Base-by-base conservation (phyloP, 768 basidiomycete genomes). In the Naganishia randhawae region DNA sequence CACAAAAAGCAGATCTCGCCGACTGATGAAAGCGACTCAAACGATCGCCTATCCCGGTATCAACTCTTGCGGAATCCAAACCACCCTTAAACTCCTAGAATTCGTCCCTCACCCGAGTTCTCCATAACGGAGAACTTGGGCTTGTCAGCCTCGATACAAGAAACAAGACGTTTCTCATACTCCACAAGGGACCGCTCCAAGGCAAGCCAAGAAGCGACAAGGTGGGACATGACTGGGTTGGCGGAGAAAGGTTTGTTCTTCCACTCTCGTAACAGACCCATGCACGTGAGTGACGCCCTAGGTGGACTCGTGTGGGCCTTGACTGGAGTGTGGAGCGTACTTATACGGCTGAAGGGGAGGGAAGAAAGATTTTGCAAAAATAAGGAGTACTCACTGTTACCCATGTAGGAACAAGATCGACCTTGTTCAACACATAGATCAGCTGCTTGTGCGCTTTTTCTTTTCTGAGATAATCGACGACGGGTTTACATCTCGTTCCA, bases 381-480 rank as follows among this genome's bases (percentile, higher is more conserved):
- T 45, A 54, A 19, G 45, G 17, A 0, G 17, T n/a, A 84, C 90
- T 81, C 80, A 94, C 94, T 10, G 95, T 97, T 48, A 96, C 95
- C 95, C 95, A 99, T 74, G 92, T 96, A 8, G 95, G 96, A 14
- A 99, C 94, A 65, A 99, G 82, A 81, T 99, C 95, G 77, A 95
- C 96, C 82, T 99, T 99, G 84, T 99, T 99, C 74, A 99, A 87
- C 63, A 99, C 85, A 67, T 97, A 87, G 3, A 99, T 91, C 67
- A 99, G 86, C 80, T 98, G 95, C 81, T 99, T 99, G 82, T 96
- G 92, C 25, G 91, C 85, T 81, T 97, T 97, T 82, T 99, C 95
- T 81, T 96, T 98, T 75, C 86, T 87, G 75, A 99, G 84, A 74
- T 89, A 96, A 70, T 93, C 91, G 57, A 98, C 85, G 16, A 96